Percentiles rank a stretch among this genome's conserved stretches.
Conservation (phyloP, 768 basidiomycete genomes). For the Russula emetica region DNA sequence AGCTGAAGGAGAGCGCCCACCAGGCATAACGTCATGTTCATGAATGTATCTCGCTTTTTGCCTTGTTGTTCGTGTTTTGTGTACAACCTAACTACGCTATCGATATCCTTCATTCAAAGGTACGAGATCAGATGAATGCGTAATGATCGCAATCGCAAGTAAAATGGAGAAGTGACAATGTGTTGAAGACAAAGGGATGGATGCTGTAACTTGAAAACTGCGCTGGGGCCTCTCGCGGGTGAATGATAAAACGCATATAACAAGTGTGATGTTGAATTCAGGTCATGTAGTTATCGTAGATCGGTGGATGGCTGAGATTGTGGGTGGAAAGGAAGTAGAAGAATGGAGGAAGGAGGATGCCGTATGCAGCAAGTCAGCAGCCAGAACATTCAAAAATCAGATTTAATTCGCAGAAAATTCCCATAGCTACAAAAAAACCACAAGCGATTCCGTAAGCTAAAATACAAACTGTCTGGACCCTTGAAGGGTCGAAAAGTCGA, state of each 20-base stretch:
- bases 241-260: not conserved
- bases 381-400: conserved; percentile 4
- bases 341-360: not conserved
- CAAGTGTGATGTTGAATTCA: not conserved
- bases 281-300: not conserved
- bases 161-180: not conserved
- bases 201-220: not conserved
- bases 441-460: not conserved
- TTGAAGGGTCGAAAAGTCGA: conserved; percentile 1
- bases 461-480: not conserved
- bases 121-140: not conserved
- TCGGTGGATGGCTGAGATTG: not conserved
- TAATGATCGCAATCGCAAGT: not conserved
- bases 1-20: not conserved
- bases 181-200: not conserved
- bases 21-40: not conserved
- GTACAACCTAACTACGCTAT: conserved; percentile 17
- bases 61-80: conserved; percentile 13
- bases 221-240: not conserved
- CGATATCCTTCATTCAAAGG: not conserved
- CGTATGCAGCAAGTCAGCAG: not conserved
- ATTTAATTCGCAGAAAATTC: conserved; percentile 20
- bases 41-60: conserved; percentile 3
- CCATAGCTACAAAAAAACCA: not conserved
- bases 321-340: conserved; percentile 4